Evolutionary conservation across 1,139 yeast genomes (phyloP).

Genomic region (Yamadazyma atlantica): DNA sequence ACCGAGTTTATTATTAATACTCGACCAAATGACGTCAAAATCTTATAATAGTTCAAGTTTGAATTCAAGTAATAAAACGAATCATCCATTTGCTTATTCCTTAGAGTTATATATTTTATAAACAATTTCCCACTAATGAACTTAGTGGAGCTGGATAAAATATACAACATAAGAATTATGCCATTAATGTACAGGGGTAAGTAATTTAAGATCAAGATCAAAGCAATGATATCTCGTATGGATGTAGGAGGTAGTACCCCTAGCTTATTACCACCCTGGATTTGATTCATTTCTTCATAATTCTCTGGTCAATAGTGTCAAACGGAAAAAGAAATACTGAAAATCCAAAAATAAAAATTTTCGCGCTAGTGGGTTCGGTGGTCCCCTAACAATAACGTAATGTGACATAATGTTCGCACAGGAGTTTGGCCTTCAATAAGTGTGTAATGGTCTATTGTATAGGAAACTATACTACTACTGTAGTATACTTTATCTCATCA

Average conservation of each 20-base stretch:
- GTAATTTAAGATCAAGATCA: slow-evolving; percentile 39
- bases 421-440: too few relatives aligned
- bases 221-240: slow-evolving; percentile 44
- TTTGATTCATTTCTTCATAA: slow-evolving; percentile 1
- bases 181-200: slow-evolving; percentile 45
- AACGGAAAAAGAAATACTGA: not conserved
- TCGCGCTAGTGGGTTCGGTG: not conserved
- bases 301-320: not conserved
- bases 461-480: too few relatives aligned
- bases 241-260: slow-evolving; percentile 31
- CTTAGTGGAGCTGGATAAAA: slow-evolving; percentile 42
- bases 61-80: slow-evolving; percentile 12
- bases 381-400: too few relatives aligned
- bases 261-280: slow-evolving; percentile 4
- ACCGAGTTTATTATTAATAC: slow-evolving; percentile 29
- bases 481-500: too few relatives aligned
- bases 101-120: slow-evolving; percentile 26
- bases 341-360: not conserved
- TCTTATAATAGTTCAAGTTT: slow-evolving; percentile 18
- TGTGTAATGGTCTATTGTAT: too few relatives aligned
- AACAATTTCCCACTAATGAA: slow-evolving; percentile 43
- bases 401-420: too few relatives aligned
- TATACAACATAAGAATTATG: slow-evolving; percentile 35
- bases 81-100: slow-evolving; percentile 13
- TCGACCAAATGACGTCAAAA: slow-evolving; percentile 21